Evolutionary conservation across 257 asterid genomes (phyloP), one percentile per base, ranked within the genome.

Genomic region (Prunella vulgaris): DNA sequence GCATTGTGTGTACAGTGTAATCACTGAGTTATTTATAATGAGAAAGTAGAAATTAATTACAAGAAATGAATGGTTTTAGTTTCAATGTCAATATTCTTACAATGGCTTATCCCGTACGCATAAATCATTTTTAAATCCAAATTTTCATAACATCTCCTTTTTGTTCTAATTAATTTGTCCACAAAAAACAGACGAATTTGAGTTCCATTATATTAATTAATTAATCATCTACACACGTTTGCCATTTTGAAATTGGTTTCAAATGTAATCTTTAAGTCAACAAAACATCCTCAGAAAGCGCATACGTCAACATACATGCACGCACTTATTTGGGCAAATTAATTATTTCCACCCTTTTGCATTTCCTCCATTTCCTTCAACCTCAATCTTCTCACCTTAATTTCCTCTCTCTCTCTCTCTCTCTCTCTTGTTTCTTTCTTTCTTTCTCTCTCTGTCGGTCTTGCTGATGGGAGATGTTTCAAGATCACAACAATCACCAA

Each of bases 391-490:
- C 8, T n/a, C n/a, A 60, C 20, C 58, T 10, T 17, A 33, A 67
- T 75, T 66, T 61, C 10, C 60, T n/a, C 18, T 46, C 15, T 33
- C 62, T 22, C 33, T 25, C 10, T 42, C 73, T 14, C 59, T 46
- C 48, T 46, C 7, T 56, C 7, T 5, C 6, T 6, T 6, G 9
- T 32, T 32, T 32, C 38, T 32, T 32, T 1, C 9, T 32, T 6
- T 28, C 17, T 60, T 42, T 53, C 30, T 64, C 68, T 70, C 64
- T 18, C 60, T 52, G n/a, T 60, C 44, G 44, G 51, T 72, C 83
- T 60, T 66, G 70, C 76, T 59, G 60, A 89, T 86, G 93, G 92
- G 87, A 88, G 90, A 88, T 77, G 80, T 73, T 60, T 30, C 81
- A 17, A 83, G 68, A 66, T 79, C 87, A 30, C 77, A 64, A 30